Evolutionary conservation across 345 rosid species (phyloP).

Genomic region (Acer negundo): DNA sequence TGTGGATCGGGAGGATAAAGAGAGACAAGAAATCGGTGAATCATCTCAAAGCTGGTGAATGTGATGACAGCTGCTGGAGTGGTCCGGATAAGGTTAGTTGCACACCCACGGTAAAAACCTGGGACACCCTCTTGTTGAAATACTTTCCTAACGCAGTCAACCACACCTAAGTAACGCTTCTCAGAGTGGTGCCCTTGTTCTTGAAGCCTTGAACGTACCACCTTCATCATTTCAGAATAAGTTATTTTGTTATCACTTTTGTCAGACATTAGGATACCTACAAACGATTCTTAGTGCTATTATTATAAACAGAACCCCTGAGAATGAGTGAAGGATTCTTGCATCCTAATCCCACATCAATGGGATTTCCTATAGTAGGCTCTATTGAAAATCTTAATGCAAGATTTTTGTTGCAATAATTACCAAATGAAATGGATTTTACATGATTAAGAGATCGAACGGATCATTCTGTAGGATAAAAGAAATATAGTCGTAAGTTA

Average conservation of each 20-base stretch:
- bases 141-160: slow-evolving; percentile 76
- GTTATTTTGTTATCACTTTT: neutral
- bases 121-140: slow-evolving; percentile 62
- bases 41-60: slow-evolving; percentile 96
- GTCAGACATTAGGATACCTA: neutral
- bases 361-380: neutral
- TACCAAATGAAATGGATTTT: neutral
- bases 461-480: neutral
- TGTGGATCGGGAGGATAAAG: slow-evolving; percentile 55
- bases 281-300: neutral
- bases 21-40: slow-evolving; percentile 67
- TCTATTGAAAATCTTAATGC: neutral
- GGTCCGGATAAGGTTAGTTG: slow-evolving; percentile 81
- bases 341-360: neutral
- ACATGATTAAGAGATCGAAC: neutral
- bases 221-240: slow-evolving; percentile 38
- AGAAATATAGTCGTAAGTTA: neutral
- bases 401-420: neutral
- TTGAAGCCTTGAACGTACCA: slow-evolving; percentile 86
- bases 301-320: neutral
- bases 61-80: slow-evolving; percentile 95
- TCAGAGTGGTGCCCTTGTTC: slow-evolving; percentile 87
- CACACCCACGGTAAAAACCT: slow-evolving; percentile 94
- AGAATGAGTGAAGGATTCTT: neutral
- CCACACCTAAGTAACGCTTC: slow-evolving; percentile 66